Evolutionary conservation across 257 asterid species (phyloP).

Genomic region (Petrea volubilis): DNA sequence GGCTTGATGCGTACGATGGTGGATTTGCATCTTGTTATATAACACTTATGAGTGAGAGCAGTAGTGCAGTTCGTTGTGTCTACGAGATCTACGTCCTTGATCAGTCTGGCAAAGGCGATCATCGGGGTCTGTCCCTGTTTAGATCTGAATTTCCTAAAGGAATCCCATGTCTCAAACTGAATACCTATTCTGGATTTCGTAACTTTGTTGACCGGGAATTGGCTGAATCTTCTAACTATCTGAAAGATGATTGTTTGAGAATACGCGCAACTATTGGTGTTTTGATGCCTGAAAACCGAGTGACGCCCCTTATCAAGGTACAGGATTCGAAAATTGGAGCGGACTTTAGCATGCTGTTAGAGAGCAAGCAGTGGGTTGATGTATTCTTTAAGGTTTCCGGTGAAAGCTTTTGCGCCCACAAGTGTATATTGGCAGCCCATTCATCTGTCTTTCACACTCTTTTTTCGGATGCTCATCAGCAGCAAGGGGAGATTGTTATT

Average conservation of each 20-base stretch:
- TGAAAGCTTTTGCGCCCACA: constrained; percentile 39
- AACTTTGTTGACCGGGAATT: background rate
- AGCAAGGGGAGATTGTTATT: background rate
- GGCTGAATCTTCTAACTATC: background rate
- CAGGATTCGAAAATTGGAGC: constrained; percentile 52
- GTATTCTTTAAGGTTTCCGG: constrained; percentile 44
- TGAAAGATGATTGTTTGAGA: constrained; percentile 2
- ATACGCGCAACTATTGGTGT: background rate
- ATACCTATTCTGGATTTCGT: background rate
- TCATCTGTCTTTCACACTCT: background rate
- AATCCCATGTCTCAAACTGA: no score
- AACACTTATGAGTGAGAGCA: background rate
- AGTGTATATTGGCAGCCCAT: background rate
- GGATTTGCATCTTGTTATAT: background rate
- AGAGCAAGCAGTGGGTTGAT: constrained; percentile 48
- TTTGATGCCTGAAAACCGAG: background rate
- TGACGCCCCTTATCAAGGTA: background rate
- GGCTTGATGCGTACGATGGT: background rate
- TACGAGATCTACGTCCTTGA: background rate
- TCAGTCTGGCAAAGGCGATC: constrained; percentile 7
- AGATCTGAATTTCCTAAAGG: no score
- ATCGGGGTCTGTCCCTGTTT: no score
- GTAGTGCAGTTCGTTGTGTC: background rate
- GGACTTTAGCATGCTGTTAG: constrained; percentile 50
- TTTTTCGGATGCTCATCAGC: background rate